Base-by-base conservation (phyloP, 305 asterid genomes). In the Solanum hybrid region DNA sequence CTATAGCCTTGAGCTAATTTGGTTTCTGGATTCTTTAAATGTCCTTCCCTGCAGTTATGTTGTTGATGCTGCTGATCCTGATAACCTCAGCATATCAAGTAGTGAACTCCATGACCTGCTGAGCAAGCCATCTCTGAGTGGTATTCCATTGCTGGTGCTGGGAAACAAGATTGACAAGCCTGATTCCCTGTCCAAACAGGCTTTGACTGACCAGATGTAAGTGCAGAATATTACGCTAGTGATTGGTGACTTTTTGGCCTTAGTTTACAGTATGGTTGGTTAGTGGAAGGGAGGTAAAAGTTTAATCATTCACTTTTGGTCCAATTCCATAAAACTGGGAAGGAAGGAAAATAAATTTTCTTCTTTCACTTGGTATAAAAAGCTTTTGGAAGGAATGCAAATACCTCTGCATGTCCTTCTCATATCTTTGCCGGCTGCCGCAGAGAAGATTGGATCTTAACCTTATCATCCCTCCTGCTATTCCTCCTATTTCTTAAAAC, bases 111-210 rank as follows among this genome's bases (percentile, higher is more conserved):
- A 97, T 38, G 99, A 97, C 91, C 93, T 97, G 90, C 91, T 97
- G 93, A 94, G 95, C 92, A 97, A 96, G 91, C 96, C 98, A 90
- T 96, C 99, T 32, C 94, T 97, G 80, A 95, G 93, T 27, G 98
- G 98, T 89, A 97, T 97, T 88, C 99, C 99, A 78, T 93, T 97
- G 93, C 92, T 97, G 91, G 99, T 97, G 11, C 89, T 97, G 91
- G 99, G 99, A 66, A 97, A 97, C 95, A 97, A 97, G 94, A 95
- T 95, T 9, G 99, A 96, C 95, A 97, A 95, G 91, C 92, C 97
- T 72, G 95, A 93, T 71, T 95, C 98, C 75, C 93, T 94, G 31
- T 93, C 99, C 35, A 95, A 95, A 91, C 95, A 95, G 90, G 98
- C 95, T 87, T 91, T 97, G 94, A 97, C 98, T n/a, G 98, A 96